phyloP scores from a whole-genome alignment of 345 rosid species.

The Physaria fendleri region DNA sequence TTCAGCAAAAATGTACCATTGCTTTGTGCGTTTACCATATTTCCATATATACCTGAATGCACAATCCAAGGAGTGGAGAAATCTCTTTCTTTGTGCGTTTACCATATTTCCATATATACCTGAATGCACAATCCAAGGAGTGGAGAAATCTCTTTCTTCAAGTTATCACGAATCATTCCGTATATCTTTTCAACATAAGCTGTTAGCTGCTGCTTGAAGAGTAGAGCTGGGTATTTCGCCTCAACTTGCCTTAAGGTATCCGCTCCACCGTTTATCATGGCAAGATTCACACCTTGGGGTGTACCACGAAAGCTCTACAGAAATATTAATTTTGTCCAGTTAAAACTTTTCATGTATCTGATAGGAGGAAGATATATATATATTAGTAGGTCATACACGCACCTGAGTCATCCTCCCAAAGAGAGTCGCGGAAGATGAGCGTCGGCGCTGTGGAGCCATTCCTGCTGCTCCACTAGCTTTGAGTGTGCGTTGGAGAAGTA shows the following conservation, averaged over 20 bases:
- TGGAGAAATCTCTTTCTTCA: constrained; percentile 94
- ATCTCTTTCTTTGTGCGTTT: constrained; percentile 88
- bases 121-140: constrained; percentile 93
- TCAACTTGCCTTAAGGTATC: constrained; percentile 81
- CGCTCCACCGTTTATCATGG: constrained; percentile 63
- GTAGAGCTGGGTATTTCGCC: constrained; percentile 93
- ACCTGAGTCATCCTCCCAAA: constrained; percentile 97
- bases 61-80: constrained; percentile 87
- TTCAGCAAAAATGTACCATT: not conserved
- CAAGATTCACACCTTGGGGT: constrained; percentile 78
- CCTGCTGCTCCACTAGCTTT: constrained; percentile 96
- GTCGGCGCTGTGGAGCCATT: constrained; percentile 88
- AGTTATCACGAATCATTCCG: constrained; percentile 91
- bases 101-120: constrained; percentile 30
- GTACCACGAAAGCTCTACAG: constrained; percentile 81
- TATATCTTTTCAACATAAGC: constrained; percentile 94
- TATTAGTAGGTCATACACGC: not conserved
- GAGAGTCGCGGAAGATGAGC: constrained; percentile 82
- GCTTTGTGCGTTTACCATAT: not conserved
- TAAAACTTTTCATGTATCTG: not conserved
- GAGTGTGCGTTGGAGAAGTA: constrained; percentile 79
- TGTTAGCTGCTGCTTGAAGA: constrained; percentile 92
- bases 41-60: constrained; percentile 66
- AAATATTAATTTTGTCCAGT: not conserved
- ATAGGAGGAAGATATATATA: not conserved